phyloP scores from a whole-genome alignment of 2,329 filamentous ascomycete genomes.

The Cercospora sesami region DNA sequence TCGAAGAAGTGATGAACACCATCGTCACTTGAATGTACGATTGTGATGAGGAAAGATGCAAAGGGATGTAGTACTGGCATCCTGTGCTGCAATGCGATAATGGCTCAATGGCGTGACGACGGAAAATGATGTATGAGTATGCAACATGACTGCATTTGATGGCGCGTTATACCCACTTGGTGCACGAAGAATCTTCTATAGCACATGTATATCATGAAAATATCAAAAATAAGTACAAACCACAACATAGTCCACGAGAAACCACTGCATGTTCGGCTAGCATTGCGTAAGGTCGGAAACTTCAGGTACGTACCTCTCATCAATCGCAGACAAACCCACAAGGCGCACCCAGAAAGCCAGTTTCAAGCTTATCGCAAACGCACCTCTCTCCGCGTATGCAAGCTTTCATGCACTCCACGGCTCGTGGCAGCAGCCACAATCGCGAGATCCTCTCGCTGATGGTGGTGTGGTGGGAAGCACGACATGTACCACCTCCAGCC shows the following conservation, averaged over 20 bases:
- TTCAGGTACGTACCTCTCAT: conserved; percentile 10
- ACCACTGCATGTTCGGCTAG: conserved; percentile 9
- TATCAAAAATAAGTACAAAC: not conserved
- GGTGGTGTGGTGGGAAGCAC: not conserved
- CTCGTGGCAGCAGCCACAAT: conserved; percentile 4
- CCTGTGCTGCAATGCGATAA: not conserved
- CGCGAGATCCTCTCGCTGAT: not conserved
- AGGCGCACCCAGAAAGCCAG: not conserved
- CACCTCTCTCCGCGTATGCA: not conserved
- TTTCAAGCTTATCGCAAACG: conserved; percentile 14
- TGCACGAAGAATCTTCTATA: conserved; percentile 1
- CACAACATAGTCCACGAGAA: conserved; percentile 11
- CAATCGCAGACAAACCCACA: conserved; percentile 5
- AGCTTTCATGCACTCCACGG: conserved; percentile 5
- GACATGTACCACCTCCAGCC: not conserved
- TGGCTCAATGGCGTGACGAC: not conserved
- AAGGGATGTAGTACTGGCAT: conserved; percentile 6
- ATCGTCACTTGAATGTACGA: not conserved
- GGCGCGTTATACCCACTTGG: conserved; percentile 27
- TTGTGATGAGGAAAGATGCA: not conserved
- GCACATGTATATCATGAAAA: conserved; percentile 2
- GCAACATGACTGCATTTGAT: conserved; percentile 25
- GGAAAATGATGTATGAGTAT: conserved; percentile 15
- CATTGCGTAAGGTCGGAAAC: not conserved
- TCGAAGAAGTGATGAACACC: conserved; percentile 17